Percentiles rank a stretch among this genome's conserved stretches.
These are phyloP conservation scores for Alternaria gansuensis DNA, from an alignment of 2,329 filamentous ascomycete species.

Conservation along the genomic window DNA sequence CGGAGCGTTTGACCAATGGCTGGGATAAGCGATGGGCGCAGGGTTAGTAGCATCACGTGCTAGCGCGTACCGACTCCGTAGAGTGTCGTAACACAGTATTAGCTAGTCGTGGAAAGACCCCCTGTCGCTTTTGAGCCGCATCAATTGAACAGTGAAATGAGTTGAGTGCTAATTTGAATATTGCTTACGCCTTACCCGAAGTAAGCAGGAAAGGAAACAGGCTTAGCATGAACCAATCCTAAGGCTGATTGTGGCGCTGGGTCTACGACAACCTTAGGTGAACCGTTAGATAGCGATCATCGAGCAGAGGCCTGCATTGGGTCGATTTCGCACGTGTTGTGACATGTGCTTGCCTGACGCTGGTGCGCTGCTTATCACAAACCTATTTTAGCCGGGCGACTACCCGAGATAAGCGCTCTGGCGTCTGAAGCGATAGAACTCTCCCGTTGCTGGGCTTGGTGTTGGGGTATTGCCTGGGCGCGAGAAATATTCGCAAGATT, in stretches of 20 bases:
- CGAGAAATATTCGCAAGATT: slow-evolving; percentile 2
- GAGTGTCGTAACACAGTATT: slow-evolving; percentile 8
- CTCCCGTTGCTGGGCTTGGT: background rate
- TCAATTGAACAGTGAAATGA: background rate
- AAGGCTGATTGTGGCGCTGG: background rate
- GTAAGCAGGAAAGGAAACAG: background rate
- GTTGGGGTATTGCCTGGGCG: background rate
- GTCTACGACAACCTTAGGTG: slow-evolving; percentile 2
- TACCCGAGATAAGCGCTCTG: slow-evolving; percentile 3
- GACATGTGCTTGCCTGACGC: slow-evolving; percentile 10
- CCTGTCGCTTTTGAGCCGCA: slow-evolving; percentile 7
- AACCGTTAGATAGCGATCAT: slow-evolving; percentile 8
- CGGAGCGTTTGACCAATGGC: background rate
- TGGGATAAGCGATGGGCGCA: slow-evolving; percentile 10
- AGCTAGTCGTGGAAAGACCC: slow-evolving; percentile 5
- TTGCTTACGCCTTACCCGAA: background rate
- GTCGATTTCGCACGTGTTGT: slow-evolving; percentile 11
- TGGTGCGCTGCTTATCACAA: background rate
- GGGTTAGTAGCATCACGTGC: slow-evolving; percentile 12
- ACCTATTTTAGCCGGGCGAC: slow-evolving; percentile 6
- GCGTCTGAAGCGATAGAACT: background rate
- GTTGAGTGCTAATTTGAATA: background rate
- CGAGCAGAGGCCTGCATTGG: background rate
- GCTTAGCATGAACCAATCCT: background rate
- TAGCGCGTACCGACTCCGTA: slow-evolving; percentile 13